Base-by-base conservation (phyloP, 2,329 filamentous ascomycete genomes). In the Aspergillus sp. region DNA sequence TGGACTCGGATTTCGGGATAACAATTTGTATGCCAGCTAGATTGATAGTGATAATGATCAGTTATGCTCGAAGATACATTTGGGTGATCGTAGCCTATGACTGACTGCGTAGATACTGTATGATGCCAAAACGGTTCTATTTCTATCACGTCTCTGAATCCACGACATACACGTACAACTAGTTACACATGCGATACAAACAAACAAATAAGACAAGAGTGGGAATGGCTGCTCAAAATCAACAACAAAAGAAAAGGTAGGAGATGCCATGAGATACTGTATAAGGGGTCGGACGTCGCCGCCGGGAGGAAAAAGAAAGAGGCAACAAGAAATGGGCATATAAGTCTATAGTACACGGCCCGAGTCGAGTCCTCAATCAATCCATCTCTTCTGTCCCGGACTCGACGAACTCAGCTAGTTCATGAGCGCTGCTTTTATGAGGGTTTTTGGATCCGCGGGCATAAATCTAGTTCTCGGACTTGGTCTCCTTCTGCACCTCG, bases 111-210 rank as follows among this genome's bases (percentile, higher is more conserved):
- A 17, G 19, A 17, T 17, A 10, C 10, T n/a, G n/a, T 19, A 19
- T 42, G 40, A 52, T 42, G 57, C 49, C 42, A 59, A 61, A 57
- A 56, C 58, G 59, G 57, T 49, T 66, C 60, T 66, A 66, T 64
- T 64, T 64, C 64, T 62, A 57, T 60, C 54, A 53, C 50, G 52
- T 58, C 53, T 55, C 60, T n/a, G 57, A 52, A 41, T 53, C 51
- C 52, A 55, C 49, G 52, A 54, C 59, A 59, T 62, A 66, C 55
- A 63, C 58, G 58, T 66, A 65, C 61, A 65, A 50, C 58, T 61
- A 65, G 63, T 65, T 65, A 65, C 61, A 66, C 45, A 51, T 20
- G 36, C 29, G 31, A 50, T 43, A 17, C 29, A 47, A 49, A 50
- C 23, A 49, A 11, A 16, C 23, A 31, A 19, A 43, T 17, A 47